Evolutionary conservation across 805 yeast genomes (phyloP).

Genomic region (Wickerhamiella alocasiicola): DNA sequence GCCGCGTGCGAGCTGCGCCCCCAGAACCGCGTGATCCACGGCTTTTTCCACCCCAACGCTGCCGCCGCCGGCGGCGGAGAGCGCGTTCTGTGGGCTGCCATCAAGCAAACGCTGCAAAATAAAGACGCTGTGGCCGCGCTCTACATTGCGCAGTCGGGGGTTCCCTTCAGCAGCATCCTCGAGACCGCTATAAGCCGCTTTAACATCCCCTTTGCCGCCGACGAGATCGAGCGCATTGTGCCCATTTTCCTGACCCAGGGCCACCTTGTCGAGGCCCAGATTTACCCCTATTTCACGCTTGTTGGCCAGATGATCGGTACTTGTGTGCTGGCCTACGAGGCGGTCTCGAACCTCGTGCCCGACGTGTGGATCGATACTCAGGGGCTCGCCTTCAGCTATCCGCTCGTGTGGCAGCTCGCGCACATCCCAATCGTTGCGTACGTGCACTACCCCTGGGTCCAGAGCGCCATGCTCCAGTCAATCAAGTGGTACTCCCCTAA

Average conservation of each 20-base stretch:
- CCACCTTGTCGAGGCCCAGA: conserved; percentile 49
- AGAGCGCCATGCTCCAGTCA: conserved; percentile 55
- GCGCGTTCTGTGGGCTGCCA: conserved; percentile 90
- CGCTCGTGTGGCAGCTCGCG: conserved; percentile 43
- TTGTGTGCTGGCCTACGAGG: conserved; percentile 52
- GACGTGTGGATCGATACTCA: conserved; percentile 91
- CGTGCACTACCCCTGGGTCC: conserved; percentile 90
- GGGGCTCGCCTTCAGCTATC: conserved; percentile 85
- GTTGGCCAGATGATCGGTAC: conserved; percentile 84
- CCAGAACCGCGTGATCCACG: conserved; percentile 40
- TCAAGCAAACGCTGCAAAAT: conserved; percentile 48
- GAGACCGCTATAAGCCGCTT: conserved; percentile 36
- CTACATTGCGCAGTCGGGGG: conserved; percentile 48
- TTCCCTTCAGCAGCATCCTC: conserved; percentile 38
- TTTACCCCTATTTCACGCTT: conserved; percentile 72
- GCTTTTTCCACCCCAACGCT: conserved; percentile 92
- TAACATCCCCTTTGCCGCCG: conserved; percentile 34
- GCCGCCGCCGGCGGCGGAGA: conserved; percentile 99
- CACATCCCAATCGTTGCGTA: conserved; percentile 72
- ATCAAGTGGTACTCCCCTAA: conserved; percentile 27
- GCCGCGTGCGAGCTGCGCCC: conserved; percentile 14
- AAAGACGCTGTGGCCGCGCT: conserved; percentile 46
- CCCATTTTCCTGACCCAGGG: conserved; percentile 48
- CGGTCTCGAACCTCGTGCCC: conserved; percentile 53
- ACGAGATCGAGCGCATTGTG: conserved; percentile 41